Conservation (phyloP, 1,284 basidiomycete species). For the Microbotryum lychnidis-dioicae region DNA sequence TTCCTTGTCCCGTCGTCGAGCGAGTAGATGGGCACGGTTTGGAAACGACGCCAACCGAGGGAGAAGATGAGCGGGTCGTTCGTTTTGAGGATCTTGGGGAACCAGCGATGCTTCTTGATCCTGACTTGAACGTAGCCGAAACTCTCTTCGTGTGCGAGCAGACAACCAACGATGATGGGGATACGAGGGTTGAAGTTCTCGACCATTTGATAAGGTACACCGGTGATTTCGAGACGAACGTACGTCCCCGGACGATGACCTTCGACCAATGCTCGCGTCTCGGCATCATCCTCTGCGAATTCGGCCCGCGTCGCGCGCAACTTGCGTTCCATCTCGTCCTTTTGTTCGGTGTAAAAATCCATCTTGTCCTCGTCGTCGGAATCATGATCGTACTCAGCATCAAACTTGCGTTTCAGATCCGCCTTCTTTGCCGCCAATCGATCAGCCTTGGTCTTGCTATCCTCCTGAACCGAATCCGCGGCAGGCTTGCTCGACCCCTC, state of each 20-base stretch:
- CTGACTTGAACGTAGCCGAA: conserved; percentile 92
- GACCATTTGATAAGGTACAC: conserved; percentile 84
- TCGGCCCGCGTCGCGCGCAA: conserved; percentile 76
- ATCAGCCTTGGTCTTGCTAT: conserved; percentile 45
- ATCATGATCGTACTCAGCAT: conserved; percentile 92
- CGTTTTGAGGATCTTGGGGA: conserved; percentile 82
- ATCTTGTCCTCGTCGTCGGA: conserved; percentile 54
- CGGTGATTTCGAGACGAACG: conserved; percentile 76
- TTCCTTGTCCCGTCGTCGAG: conserved; percentile 95
- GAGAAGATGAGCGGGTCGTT: conserved; percentile 96
- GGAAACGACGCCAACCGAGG: conserved; percentile 93
- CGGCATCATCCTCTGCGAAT: conserved; percentile 70
- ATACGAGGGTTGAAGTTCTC: conserved; percentile 86
- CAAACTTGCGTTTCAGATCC: conserved; percentile 85
- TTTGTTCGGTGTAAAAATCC: conserved; percentile 85
- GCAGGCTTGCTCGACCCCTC: conserved; percentile 13
- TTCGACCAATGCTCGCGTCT: conserved; percentile 74
- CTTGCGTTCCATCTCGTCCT: conserved; percentile 82
- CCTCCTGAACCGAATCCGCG: conserved; percentile 16
- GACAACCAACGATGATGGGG: conserved; percentile 85
- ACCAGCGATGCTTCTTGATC: conserved; percentile 96
- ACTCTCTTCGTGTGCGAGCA: conserved; percentile 82
- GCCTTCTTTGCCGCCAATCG: conserved; percentile 80
- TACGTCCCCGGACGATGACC: conserved; percentile 89
- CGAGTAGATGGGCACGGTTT: conserved; percentile 88